Percentiles rank a stretch among this genome's conserved stretches.
phyloP scores from a whole-genome alignment of 2,329 filamentous ascomycete species.

The Sarocladium kiliense region DNA sequence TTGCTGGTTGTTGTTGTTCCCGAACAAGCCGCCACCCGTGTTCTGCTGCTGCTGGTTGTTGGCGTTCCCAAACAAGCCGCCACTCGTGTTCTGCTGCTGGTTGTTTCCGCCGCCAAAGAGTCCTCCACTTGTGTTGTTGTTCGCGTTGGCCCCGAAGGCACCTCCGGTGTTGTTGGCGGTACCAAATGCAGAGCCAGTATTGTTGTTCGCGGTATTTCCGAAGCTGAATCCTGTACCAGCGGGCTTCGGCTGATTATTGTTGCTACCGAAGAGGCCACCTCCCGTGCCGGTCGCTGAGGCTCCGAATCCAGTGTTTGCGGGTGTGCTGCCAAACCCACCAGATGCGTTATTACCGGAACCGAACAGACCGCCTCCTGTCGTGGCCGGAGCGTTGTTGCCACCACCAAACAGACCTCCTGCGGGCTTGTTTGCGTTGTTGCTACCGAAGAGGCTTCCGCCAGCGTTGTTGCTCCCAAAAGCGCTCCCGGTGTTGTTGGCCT shows the following conservation, averaged over 20 bases:
- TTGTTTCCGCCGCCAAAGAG: slow-evolving; percentile 34
- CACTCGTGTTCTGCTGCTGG: slow-evolving; percentile 25
- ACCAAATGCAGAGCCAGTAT: slow-evolving; percentile 20
- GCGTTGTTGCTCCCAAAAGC: slow-evolving; percentile 26
- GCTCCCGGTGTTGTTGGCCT: slow-evolving; percentile 19
- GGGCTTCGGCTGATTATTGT: slow-evolving; percentile 27
- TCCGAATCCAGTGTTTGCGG: slow-evolving; percentile 12
- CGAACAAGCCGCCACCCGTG: slow-evolving; percentile 31
- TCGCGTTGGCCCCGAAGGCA: slow-evolving; percentile 36
- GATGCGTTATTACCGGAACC: slow-evolving; percentile 31
- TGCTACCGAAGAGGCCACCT: slow-evolving; percentile 41
- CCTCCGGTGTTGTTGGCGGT: slow-evolving; percentile 22
- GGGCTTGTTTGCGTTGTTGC: slow-evolving; percentile 14
- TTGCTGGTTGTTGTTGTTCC: slow-evolving; percentile 28
- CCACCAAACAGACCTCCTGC: slow-evolving; percentile 43
- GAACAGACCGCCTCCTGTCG: slow-evolving; percentile 22
- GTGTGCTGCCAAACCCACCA: slow-evolving; percentile 8
- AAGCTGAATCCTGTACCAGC: slow-evolving; percentile 43
- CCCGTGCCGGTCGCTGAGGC: slow-evolving; percentile 14
- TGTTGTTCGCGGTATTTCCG: slow-evolving; percentile 32
- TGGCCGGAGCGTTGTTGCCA: slow-evolving; percentile 14
- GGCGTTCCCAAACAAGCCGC: slow-evolving; percentile 40
- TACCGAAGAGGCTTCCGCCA: slow-evolving; percentile 37
- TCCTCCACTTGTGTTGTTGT: slow-evolving; percentile 22
- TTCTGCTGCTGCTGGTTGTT: slow-evolving; percentile 28